These are phyloP conservation scores for Pleoardoris graminearum DNA, from an alignment of 2,329 filamentous ascomycete genomes.

Conservation along the genomic window DNA sequence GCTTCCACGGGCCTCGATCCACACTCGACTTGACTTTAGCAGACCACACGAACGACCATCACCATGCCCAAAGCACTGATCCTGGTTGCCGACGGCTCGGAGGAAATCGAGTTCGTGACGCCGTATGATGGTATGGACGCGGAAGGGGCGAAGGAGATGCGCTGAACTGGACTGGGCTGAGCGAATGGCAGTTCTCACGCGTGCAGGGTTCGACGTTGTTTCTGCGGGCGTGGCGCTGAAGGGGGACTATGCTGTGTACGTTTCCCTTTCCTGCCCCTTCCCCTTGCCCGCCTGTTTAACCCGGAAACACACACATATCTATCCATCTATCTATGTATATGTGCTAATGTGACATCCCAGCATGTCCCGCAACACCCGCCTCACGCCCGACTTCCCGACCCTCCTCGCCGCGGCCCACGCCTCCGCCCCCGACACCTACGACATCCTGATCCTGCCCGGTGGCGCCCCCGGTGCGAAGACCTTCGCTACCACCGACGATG, in stretches of 20 bases:
- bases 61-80: conserved; percentile 43
- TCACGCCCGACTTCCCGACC: conserved; percentile 39
- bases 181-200: conserved; percentile 36
- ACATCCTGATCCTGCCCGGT: conserved; percentile 45
- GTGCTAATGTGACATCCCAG: conserved; percentile 15
- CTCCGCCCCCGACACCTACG: conserved; percentile 25
- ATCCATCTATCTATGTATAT: background rate
- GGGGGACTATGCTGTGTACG: conserved; percentile 35
- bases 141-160: too few species aligned
- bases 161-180: too few species aligned
- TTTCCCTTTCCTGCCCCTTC: conserved; percentile 1
- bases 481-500: conserved; percentile 28
- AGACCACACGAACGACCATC: background rate
- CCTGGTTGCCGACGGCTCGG: conserved; percentile 45
- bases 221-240: conserved; percentile 43
- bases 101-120: conserved; percentile 49
- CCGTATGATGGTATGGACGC: conserved; percentile 41
- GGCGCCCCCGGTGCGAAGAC: conserved; percentile 45
- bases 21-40: too few species aligned
- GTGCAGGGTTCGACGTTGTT: conserved; percentile 44
- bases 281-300: too few species aligned
- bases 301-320: too few species aligned
- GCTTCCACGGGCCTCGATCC: too few species aligned
- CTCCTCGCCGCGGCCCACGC: conserved; percentile 20
- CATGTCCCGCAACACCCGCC: conserved; percentile 44